phyloP scores from a whole-genome alignment of 2,329 filamentous ascomycete genomes.

The Ascocoryne sarcoides region DNA sequence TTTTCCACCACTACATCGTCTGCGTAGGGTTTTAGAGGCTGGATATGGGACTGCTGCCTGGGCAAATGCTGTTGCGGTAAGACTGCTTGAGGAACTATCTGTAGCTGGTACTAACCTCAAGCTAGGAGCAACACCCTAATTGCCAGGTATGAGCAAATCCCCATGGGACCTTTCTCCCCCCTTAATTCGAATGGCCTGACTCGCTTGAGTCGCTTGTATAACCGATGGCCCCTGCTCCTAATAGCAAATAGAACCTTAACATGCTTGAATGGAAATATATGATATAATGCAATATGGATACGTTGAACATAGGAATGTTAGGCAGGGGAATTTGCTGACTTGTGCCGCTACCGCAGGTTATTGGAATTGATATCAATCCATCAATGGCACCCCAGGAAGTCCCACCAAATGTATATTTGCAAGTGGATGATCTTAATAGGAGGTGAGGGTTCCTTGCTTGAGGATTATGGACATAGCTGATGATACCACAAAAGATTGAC shows the following conservation, averaged over 20 bases:
- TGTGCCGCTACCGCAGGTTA: conserved; percentile 42
- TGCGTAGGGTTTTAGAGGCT: conserved; percentile 57
- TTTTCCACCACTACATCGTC: conserved; percentile 55
- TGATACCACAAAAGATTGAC: conserved; percentile 43
- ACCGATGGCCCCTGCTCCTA: too few relatives aligned
- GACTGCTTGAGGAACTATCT: not conserved
- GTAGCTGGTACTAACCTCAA: not conserved
- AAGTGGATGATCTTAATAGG: conserved; percentile 65
- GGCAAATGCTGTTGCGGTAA: conserved; percentile 56
- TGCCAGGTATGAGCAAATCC: not conserved
- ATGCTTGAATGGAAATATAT: too few relatives aligned
- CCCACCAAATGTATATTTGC: conserved; percentile 59
- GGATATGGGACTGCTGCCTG: conserved; percentile 64
- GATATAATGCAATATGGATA: too few relatives aligned
- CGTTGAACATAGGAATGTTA: too few relatives aligned
- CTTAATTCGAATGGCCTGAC: too few relatives aligned
- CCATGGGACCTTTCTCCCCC: too few relatives aligned
- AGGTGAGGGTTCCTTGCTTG: conserved; percentile 35
- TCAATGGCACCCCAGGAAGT: conserved; percentile 57
- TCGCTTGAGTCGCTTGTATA: too few relatives aligned
- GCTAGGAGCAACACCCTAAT: not conserved
- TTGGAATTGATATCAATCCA: conserved; percentile 64
- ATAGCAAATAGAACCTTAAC: too few relatives aligned
- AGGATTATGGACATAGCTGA: not conserved
- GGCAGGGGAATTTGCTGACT: too few relatives aligned